Conservation (phyloP, 2,329 filamentous ascomycete genomes). For the Fusarium sp. region DNA sequence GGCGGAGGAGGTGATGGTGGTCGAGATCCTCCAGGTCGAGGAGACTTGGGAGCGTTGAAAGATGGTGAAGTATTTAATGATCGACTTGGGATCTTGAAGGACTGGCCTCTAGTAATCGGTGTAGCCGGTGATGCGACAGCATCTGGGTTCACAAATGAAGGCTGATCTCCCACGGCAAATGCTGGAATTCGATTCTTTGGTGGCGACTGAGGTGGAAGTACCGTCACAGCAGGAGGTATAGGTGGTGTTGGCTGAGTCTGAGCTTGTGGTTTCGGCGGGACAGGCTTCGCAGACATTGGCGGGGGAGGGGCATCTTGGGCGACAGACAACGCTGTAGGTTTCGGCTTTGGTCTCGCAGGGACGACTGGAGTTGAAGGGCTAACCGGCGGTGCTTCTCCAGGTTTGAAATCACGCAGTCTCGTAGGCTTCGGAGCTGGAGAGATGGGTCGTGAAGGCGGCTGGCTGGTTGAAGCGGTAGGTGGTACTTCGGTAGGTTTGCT, state of each 20-base stretch:
- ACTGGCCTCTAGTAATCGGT: constrained; percentile 56
- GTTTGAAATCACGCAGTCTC: constrained; percentile 55
- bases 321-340: constrained; percentile 35
- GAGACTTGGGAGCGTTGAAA: constrained; percentile 53
- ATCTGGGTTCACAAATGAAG: constrained; percentile 61
- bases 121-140: constrained; percentile 55
- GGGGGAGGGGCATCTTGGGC: constrained; percentile 42
- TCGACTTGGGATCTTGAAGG: constrained; percentile 66
- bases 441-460: constrained; percentile 49
- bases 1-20: constrained; percentile 74
- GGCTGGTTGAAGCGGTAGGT: constrained; percentile 39
- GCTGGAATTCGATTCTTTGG: constrained; percentile 60
- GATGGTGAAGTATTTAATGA: constrained; percentile 64
- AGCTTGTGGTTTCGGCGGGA: constrained; percentile 41
- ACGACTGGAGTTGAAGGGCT: constrained; percentile 50
- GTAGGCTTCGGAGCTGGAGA: constrained; percentile 58
- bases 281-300: constrained; percentile 40
- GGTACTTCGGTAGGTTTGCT: constrained; percentile 39
- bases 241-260: constrained; percentile 26
- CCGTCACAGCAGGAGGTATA: constrained; percentile 72
- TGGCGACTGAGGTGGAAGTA: constrained; percentile 78
- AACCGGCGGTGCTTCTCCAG: constrained; percentile 50
- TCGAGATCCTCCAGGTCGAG: constrained; percentile 59
- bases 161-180: constrained; percentile 54
- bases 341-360: constrained; percentile 48